A percentile compares a stretch with the other conserved stretches of the same genome.
These are phyloP conservation scores for Plasmodium fragile DNA, from an alignment of 169 alveolate genomes.

Conservation along the genomic window DNA sequence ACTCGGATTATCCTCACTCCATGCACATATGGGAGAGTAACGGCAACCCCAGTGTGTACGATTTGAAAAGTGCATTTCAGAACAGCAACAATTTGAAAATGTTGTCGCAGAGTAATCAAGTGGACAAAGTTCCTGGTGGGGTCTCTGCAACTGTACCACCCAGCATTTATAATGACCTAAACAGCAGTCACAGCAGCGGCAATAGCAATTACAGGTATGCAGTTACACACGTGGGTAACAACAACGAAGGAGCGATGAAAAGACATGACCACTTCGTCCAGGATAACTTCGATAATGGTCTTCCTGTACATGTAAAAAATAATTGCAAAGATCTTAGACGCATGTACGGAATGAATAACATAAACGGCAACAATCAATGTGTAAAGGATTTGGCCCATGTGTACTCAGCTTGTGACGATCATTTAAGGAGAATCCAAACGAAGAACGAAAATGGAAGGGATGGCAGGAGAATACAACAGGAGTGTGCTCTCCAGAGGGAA, in stretches of 20 bases:
- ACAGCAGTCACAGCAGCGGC: neutral
- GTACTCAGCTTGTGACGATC: neutral
- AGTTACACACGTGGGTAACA: neutral
- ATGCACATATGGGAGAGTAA: conserved; percentile 78
- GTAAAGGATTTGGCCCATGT: neutral
- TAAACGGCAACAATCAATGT: neutral
- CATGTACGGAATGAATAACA: neutral
- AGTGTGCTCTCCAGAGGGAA: neutral
- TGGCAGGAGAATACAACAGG: neutral
- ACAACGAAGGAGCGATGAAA: neutral
- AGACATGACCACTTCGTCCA: neutral
- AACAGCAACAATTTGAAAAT: neutral
- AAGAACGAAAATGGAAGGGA: neutral
- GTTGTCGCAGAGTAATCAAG: neutral
- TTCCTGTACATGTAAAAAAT: neutral
- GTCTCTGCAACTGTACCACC: neutral
- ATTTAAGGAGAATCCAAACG: neutral
- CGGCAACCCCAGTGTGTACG: conserved; percentile 14
- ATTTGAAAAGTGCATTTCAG: conserved; percentile 23
- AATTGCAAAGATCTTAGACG: neutral
- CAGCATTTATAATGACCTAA: neutral
- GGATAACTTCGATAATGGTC: neutral
- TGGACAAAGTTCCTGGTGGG: neutral
- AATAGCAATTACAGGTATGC: neutral
- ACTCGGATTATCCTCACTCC: conserved; percentile 76